Conservation (phyloP, 148 eudicot species). For the Chenopodium formosanum region DNA sequence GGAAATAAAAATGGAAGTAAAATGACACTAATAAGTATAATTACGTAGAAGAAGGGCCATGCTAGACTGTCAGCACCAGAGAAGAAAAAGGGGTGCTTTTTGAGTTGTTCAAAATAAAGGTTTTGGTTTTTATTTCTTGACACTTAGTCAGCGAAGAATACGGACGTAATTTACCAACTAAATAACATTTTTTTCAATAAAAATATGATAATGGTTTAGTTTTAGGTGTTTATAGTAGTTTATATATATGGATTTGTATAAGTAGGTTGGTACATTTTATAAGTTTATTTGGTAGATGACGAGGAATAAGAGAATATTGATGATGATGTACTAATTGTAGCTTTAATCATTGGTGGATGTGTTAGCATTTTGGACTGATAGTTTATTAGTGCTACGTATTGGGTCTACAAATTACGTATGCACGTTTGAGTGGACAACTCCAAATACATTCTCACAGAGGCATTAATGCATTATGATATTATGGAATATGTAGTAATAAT, state of each 20-base stretch:
- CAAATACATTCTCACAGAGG: too few relatives aligned
- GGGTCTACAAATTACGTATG: too few relatives aligned
- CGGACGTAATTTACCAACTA: conserved; percentile 18
- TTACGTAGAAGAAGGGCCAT: conserved; percentile 23
- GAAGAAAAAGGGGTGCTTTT: conserved; percentile 19
- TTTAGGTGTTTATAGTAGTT: neutral
- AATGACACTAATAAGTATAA: neutral
- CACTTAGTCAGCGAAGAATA: conserved; percentile 26
- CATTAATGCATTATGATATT: too few relatives aligned
- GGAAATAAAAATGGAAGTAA: neutral
- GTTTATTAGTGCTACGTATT: too few relatives aligned
- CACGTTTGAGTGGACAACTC: too few relatives aligned
- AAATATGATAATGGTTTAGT: neutral
- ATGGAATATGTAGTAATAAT: too few relatives aligned
- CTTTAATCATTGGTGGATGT: neutral
- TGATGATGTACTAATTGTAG: neutral
- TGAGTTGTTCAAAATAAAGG: conserved; percentile 25
- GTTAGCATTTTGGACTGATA: too few relatives aligned
- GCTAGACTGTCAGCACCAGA: conserved; percentile 36
- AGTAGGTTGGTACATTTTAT: conserved; percentile 6
- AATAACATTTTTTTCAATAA: too few relatives aligned
- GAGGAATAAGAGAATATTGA: conserved; percentile 8
- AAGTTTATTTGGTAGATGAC: conserved; percentile 18
- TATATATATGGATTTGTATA: neutral
- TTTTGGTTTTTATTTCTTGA: conserved; percentile 30